phyloP scores from a whole-genome alignment of 75 land plant species.

The Picea glauca region DNA sequence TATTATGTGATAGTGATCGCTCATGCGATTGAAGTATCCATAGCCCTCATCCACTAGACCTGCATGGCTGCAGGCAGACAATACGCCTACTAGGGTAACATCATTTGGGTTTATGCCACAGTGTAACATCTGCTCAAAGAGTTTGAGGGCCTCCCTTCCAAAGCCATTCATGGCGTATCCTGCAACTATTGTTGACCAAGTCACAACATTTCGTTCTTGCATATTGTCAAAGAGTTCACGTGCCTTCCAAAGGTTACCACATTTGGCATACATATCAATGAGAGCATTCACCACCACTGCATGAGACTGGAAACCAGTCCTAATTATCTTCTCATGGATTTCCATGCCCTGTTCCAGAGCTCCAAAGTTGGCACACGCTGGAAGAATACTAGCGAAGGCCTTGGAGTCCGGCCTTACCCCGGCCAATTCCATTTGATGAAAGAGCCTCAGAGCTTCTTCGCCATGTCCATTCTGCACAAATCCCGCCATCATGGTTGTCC shows the following conservation, averaged over 20 bases:
- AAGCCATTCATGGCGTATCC: slow-evolving; percentile 46
- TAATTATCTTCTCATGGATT: neutral
- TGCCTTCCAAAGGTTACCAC: slow-evolving; percentile 25
- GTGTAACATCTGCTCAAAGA: slow-evolving; percentile 30
- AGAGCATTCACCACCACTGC: slow-evolving; percentile 25
- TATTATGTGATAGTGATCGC: slow-evolving; percentile 21
- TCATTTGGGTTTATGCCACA: slow-evolving; percentile 40
- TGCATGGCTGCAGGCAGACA: slow-evolving; percentile 48
- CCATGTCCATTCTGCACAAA: slow-evolving; percentile 37
- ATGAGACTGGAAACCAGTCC: neutral
- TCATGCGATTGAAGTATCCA: slow-evolving; percentile 35
- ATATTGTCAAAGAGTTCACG: slow-evolving; percentile 31
- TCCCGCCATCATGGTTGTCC: slow-evolving; percentile 64
- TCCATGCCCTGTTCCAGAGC: slow-evolving; percentile 35
- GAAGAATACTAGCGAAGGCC: slow-evolving; percentile 43
- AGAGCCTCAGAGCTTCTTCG: slow-evolving; percentile 31
- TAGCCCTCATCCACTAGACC: slow-evolving; percentile 45
- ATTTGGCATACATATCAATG: slow-evolving; percentile 21
- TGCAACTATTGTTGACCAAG: slow-evolving; percentile 54
- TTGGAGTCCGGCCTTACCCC: slow-evolving; percentile 40
- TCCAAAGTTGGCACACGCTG: slow-evolving; percentile 37
- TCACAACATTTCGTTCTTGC: slow-evolving; percentile 16
- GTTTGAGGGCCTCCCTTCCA: slow-evolving; percentile 24
- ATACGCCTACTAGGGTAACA: slow-evolving; percentile 42
- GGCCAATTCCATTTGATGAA: slow-evolving; percentile 33